Percentiles rank a stretch among this genome's conserved stretches.
phyloP scores from a whole-genome alignment of 176 grass and related monocot species.

The Rhynchospora breviuscula region DNA sequence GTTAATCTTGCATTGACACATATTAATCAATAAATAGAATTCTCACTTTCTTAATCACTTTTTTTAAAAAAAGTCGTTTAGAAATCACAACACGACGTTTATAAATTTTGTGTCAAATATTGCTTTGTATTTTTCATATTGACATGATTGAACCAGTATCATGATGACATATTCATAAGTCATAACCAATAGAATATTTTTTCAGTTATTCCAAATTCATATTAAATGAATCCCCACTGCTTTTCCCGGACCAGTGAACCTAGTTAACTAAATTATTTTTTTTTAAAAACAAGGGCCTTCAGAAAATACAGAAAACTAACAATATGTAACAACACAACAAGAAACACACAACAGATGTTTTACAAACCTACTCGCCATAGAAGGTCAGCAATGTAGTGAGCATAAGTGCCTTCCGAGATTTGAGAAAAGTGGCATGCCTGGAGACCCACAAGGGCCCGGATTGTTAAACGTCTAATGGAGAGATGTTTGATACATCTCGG shows the following conservation, averaged over 20 bases:
- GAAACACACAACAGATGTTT: no score
- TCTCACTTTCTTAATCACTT: background rate
- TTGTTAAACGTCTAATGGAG: background rate
- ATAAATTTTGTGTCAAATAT: background rate
- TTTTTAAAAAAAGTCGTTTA: background rate
- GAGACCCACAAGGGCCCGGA: background rate
- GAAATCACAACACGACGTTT: background rate
- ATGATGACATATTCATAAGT: background rate
- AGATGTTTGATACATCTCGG: background rate
- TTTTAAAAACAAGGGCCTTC: no score
- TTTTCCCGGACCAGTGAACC: no score
- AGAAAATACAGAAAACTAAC: no score
- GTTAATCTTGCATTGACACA: background rate
- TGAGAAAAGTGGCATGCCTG: background rate
- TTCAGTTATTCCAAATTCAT: no score
- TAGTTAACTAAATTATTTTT: no score
- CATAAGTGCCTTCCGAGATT: background rate
- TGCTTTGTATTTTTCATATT: background rate
- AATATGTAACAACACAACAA: no score
- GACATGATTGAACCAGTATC: background rate
- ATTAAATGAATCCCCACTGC: no score
- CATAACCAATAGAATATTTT: no score
- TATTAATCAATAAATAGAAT: background rate
- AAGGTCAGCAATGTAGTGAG: background rate
- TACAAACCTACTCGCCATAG: background rate